These are phyloP conservation scores for Clonostachys byssicola DNA, from an alignment of 2,329 filamentous ascomycete species.

Conservation along the genomic window DNA sequence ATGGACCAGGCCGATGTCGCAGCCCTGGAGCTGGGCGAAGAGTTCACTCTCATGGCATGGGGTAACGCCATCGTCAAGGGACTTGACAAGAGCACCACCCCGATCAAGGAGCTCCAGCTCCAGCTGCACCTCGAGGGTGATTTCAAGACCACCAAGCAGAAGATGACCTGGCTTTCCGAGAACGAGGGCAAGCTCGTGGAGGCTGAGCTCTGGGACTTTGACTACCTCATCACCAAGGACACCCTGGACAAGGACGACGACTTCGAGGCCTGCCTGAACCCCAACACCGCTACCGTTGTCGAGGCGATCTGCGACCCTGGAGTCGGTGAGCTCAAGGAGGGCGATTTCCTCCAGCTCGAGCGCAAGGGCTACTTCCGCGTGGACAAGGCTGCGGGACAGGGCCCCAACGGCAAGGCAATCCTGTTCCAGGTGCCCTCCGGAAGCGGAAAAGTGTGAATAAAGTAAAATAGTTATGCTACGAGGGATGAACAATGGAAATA, in stretches of 20 bases:
- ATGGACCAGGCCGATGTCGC: constrained; percentile 85
- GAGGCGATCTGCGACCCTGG: constrained; percentile 78
- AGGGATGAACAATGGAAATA: too few relatives aligned
- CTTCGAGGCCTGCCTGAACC: constrained; percentile 78
- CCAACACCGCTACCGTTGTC: constrained; percentile 69
- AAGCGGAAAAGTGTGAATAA: constrained; percentile 21
- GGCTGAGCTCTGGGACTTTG: constrained; percentile 89
- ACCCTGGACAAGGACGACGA: constrained; percentile 85
- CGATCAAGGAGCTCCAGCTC: constrained; percentile 68
- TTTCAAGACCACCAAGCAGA: constrained; percentile 94
- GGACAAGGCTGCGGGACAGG: constrained; percentile 55
- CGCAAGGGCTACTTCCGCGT: constrained; percentile 88
- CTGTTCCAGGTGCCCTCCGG: constrained; percentile 56
- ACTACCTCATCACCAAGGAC: constrained; percentile 93
- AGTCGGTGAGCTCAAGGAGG: constrained; percentile 71
- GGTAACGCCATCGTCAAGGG: constrained; percentile 80
- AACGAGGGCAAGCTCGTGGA: constrained; percentile 75
- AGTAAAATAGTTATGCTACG: neutral
- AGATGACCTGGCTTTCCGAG: constrained; percentile 87
- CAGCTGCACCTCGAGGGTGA: constrained; percentile 91
- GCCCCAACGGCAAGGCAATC: constrained; percentile 37
- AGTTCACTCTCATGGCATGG: constrained; percentile 96
- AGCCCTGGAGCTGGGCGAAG: constrained; percentile 77
- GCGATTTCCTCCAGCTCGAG: constrained; percentile 94
- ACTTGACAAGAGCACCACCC: constrained; percentile 38